These are phyloP conservation scores for Lupinus albus DNA, from an alignment of 306 rosid genomes.

Conservation along the genomic window DNA sequence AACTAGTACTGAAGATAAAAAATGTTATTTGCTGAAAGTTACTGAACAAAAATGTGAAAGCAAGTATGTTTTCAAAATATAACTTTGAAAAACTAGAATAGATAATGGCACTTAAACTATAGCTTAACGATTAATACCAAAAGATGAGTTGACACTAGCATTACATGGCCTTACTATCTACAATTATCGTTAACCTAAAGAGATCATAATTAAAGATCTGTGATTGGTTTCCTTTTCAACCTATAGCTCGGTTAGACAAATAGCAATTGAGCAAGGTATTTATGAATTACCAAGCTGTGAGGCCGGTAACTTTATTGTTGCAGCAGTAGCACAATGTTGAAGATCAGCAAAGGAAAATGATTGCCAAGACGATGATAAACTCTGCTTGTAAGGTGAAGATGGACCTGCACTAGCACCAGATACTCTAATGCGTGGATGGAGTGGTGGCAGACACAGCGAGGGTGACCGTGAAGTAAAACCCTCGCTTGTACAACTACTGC, in stretches of 20 bases:
- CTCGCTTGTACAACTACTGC: constrained; percentile 49
- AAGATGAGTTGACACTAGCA: background rate
- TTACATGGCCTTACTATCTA: background rate
- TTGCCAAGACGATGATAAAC: constrained; percentile 36
- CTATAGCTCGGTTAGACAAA: background rate
- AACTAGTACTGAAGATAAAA: too few species aligned
- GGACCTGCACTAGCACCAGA: constrained; percentile 6
- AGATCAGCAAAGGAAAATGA: constrained; percentile 63
- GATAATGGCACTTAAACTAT: background rate
- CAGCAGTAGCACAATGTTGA: constrained; percentile 50
- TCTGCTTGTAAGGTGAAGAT: constrained; percentile 28
- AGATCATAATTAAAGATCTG: constrained; percentile 3
- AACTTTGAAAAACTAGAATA: too few species aligned
- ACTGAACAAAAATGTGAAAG: too few species aligned
- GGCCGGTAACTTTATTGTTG: constrained; percentile 31
- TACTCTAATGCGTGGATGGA: constrained; percentile 40
- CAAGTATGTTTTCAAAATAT: too few species aligned
- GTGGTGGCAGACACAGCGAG: constrained; percentile 55
- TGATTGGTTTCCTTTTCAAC: constrained; percentile 4
- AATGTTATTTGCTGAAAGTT: too few species aligned
- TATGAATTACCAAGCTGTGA: constrained; percentile 9
- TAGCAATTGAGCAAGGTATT: background rate
- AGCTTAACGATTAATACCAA: background rate
- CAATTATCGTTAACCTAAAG: background rate
- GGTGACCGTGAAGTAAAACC: constrained; percentile 59